Percentiles rank a stretch among this genome's conserved stretches.
Evolutionary conservation across 805 yeast species (phyloP).

Genomic region (Teunomyces gatunensis): DNA sequence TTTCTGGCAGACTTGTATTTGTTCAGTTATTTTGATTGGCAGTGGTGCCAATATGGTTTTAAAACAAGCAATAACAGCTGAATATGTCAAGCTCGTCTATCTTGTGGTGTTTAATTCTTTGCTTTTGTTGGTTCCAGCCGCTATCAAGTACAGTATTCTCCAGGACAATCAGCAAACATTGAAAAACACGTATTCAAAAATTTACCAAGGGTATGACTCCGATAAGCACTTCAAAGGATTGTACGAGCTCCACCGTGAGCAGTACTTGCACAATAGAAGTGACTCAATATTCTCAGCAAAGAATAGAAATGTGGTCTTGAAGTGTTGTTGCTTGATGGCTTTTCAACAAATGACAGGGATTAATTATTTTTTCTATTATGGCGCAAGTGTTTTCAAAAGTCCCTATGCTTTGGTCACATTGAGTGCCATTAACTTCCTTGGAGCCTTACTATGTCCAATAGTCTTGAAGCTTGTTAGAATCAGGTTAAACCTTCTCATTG

Average conservation of each 20-base stretch:
- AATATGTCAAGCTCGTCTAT: conserved; percentile 5
- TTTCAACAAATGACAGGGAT: conserved; percentile 36
- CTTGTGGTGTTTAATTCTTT: conserved; percentile 5
- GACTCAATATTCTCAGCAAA: background rate
- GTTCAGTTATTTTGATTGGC: conserved; percentile 23
- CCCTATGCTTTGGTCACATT: conserved; percentile 15
- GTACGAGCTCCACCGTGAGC: background rate
- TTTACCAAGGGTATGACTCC: background rate
- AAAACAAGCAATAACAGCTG: background rate
- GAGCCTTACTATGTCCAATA: conserved; percentile 16
- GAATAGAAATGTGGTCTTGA: background rate
- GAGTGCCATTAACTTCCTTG: conserved; percentile 19
- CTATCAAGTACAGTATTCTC: conserved; percentile 6
- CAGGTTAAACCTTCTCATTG: conserved; percentile 11
- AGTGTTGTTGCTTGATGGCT: conserved; percentile 25
- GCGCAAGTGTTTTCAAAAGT: conserved; percentile 20
- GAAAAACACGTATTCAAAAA: background rate
- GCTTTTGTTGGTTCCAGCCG: conserved; percentile 10
- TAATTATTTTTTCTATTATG: conserved; percentile 32
- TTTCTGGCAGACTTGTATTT: conserved; percentile 22
- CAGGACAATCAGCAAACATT: background rate
- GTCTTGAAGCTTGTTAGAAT: conserved; percentile 12
- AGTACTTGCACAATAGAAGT: background rate
- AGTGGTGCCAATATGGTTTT: conserved; percentile 10
- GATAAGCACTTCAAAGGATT: background rate